Conservation (phyloP, 1,139 yeast genomes). For the Saccharomyces hybrid region DNA sequence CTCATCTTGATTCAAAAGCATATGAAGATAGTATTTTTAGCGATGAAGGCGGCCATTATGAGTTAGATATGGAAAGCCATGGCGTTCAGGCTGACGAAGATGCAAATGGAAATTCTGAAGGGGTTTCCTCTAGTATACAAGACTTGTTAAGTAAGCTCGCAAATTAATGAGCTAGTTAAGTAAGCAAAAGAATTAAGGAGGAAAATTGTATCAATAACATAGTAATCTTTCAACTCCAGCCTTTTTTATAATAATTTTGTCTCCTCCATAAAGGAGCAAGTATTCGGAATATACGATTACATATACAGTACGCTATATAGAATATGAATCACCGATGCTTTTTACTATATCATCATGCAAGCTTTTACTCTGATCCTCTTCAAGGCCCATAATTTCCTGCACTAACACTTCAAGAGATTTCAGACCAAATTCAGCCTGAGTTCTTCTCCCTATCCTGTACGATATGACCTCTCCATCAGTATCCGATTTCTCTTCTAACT, state of each 20-base stretch:
- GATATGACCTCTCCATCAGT: constrained; percentile 16
- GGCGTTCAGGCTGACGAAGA: constrained; percentile 3
- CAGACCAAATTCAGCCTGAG: constrained; percentile 23
- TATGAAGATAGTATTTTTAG: constrained; percentile 6
- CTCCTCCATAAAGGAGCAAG: no score
- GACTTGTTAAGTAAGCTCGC: constrained; percentile 31
- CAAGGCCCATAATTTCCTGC: constrained; percentile 18
- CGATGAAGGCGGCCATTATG: constrained; percentile 9
- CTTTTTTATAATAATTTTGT: neutral
- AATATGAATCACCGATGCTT: constrained; percentile 25
- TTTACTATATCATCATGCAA: constrained; percentile 17
- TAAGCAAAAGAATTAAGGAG: neutral
- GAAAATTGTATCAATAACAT: neutral
- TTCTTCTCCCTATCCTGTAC: constrained; percentile 26
- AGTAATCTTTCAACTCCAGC: neutral
- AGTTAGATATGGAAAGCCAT: constrained; percentile 1
- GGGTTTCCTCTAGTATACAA: constrained; percentile 29
- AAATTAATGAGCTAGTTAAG: constrained; percentile 11
- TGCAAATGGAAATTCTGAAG: neutral
- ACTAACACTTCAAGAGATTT: constrained; percentile 19
- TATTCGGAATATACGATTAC: neutral
- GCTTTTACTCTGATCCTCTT: constrained; percentile 11
- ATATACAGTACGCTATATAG: neutral
- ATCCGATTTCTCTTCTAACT: constrained; percentile 20
- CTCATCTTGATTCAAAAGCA: neutral